Conservation (phyloP, 179 eudicot species). For the Silene vulgaris region DNA sequence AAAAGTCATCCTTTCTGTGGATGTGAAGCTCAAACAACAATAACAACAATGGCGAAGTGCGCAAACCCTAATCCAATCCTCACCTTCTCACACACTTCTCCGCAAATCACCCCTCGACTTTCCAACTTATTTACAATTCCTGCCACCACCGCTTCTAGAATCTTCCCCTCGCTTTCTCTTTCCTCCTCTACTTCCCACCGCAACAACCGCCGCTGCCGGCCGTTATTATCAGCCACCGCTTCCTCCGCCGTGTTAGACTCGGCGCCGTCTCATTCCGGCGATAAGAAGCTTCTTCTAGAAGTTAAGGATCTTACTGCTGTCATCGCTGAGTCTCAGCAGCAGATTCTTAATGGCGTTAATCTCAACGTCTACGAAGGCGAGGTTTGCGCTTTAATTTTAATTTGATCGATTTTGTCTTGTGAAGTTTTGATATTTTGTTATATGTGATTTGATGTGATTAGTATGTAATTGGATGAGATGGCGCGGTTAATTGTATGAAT, state of each 20-base stretch:
- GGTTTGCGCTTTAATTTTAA: slow-evolving; percentile 28
- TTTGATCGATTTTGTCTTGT: neutral
- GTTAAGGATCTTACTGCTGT: slow-evolving; percentile 78
- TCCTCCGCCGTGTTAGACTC: slow-evolving; percentile 9
- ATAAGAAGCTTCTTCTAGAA: slow-evolving; percentile 52
- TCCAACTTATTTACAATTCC: neutral
- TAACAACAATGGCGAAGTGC: slow-evolving; percentile 1
- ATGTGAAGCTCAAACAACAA: neutral
- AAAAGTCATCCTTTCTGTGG: neutral
- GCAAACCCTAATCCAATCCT: neutral
- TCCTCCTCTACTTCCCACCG: neutral
- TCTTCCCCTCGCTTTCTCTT: slow-evolving; percentile 2
- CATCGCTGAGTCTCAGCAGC: slow-evolving; percentile 50
- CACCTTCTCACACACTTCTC: neutral
- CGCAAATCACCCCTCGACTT: neutral
- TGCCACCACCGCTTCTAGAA: neutral
- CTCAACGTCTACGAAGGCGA: slow-evolving; percentile 79
- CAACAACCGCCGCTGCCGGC: neutral
- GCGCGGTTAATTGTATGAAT: neutral
- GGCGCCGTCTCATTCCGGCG: slow-evolving; percentile 9
- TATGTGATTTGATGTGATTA: neutral
- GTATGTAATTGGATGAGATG: neutral
- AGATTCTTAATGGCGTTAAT: slow-evolving; percentile 72
- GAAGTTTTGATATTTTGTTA: neutral
- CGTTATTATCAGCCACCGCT: neutral